A percentile compares a stretch with the other conserved stretches of the same genome.
Conservation (phyloP, 331 rosid genomes). For the Dryas integrifolia region DNA sequence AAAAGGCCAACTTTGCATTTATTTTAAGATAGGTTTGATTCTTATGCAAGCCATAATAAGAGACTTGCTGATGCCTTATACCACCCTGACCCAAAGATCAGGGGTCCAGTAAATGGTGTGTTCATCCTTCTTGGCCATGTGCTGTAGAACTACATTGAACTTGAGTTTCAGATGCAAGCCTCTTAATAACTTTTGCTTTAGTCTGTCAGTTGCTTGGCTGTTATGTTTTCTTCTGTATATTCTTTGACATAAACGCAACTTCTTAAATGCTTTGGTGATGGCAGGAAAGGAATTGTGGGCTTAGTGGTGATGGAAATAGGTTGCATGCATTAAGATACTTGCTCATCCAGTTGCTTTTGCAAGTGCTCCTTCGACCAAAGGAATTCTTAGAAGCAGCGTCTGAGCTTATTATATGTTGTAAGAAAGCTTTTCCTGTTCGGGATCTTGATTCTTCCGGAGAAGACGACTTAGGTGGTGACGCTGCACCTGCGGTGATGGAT, state of each 20-base stretch:
- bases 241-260: slow-evolving; percentile 14
- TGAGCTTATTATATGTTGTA: slow-evolving; percentile 77
- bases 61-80: background rate
- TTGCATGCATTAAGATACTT: slow-evolving; percentile 73
- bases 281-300: slow-evolving; percentile 65
- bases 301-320: slow-evolving; percentile 46
- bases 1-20: slow-evolving; percentile 1
- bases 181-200: background rate
- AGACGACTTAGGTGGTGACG: slow-evolving; percentile 54
- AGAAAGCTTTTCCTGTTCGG: slow-evolving; percentile 56
- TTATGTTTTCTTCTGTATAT: slow-evolving; percentile 3
- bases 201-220: background rate
- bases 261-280: slow-evolving; percentile 20
- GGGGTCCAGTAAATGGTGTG: background rate
- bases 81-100: background rate
- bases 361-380: slow-evolving; percentile 77
- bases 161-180: background rate
- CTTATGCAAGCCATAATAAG: background rate
- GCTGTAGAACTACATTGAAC: slow-evolving; percentile 5
- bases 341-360: slow-evolving; percentile 87
- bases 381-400: slow-evolving; percentile 83
- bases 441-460: slow-evolving; percentile 67
- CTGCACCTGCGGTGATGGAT: slow-evolving; percentile 69
- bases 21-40: background rate
- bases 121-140: background rate